Percentiles rank a stretch among this genome's conserved stretches.
These are phyloP conservation scores for Vitis riparia DNA, from an alignment of 164 flowering plant genomes.

Conservation along the genomic window DNA sequence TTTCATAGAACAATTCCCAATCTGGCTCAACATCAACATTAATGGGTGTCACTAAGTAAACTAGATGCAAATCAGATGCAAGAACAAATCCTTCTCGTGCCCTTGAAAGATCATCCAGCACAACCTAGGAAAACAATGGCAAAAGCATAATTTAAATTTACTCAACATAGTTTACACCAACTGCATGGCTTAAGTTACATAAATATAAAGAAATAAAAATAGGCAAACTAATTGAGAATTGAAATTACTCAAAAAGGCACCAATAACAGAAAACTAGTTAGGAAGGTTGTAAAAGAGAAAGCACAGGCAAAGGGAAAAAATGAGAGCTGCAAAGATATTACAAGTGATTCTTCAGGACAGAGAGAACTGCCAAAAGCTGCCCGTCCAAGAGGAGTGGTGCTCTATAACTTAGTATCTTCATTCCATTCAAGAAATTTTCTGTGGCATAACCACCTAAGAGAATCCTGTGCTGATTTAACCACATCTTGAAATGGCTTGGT, in stretches of 20 bases:
- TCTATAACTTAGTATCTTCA: slow-evolving; percentile 88
- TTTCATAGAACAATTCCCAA: slow-evolving; percentile 92
- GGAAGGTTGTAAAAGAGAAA: neutral
- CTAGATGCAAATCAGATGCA: slow-evolving; percentile 95
- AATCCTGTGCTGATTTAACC: slow-evolving; percentile 94
- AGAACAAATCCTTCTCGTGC: slow-evolving; percentile 98
- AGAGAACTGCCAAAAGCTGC: slow-evolving; percentile 98
- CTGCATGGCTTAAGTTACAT: neutral
- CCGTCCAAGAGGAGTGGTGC: slow-evolving; percentile 92
- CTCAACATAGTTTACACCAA: neutral
- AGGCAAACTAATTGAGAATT: neutral
- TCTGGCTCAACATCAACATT: slow-evolving; percentile 97
- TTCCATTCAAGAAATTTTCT: slow-evolving; percentile 91
- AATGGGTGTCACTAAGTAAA: slow-evolving; percentile 89
- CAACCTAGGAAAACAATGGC: slow-evolving; percentile 48
- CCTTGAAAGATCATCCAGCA: slow-evolving; percentile 88
- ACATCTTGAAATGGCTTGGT: slow-evolving; percentile 96
- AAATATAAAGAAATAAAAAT: neutral
- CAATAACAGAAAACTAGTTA: neutral
- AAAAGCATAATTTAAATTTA: neutral
- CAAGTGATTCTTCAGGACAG: slow-evolving; percentile 95
- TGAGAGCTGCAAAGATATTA: slow-evolving; percentile 23
- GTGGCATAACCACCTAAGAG: slow-evolving; percentile 93
- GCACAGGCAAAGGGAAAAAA: neutral
- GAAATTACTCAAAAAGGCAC: neutral